phyloP scores from a whole-genome alignment of 495 filamentous ascomycete species.

The Hypomontagnella monticulosa region DNA sequence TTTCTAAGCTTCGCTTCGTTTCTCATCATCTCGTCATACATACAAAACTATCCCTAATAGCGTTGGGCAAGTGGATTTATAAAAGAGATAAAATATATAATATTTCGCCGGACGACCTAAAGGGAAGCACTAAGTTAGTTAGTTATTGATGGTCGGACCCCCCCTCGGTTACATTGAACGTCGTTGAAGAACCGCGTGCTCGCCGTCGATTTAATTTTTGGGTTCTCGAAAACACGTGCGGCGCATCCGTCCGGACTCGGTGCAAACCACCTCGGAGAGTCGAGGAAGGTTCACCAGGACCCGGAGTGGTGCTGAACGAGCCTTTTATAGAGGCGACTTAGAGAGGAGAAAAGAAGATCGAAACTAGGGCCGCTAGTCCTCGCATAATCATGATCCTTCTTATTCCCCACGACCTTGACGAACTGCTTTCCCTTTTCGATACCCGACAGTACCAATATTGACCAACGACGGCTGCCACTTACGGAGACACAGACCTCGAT shows the following conservation, averaged over 20 bases:
- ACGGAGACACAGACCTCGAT: slow-evolving; percentile 31
- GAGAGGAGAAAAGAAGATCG: slow-evolving; percentile 9
- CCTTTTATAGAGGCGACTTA: slow-evolving; percentile 25
- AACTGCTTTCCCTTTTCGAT: slow-evolving; percentile 49
- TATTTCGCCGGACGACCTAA: background rate
- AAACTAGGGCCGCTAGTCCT: slow-evolving; percentile 35
- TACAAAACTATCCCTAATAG: slow-evolving; percentile 8
- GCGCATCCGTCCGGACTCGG: slow-evolving; percentile 31
- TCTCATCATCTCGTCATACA: slow-evolving; percentile 8
- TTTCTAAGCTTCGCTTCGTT: background rate
- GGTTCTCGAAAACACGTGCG: slow-evolving; percentile 23
- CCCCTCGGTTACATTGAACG: slow-evolving; percentile 14
- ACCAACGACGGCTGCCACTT: slow-evolving; percentile 39
- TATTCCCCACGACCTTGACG: slow-evolving; percentile 44
- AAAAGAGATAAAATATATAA: background rate
- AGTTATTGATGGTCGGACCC: slow-evolving; percentile 15
- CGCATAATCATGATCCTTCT: slow-evolving; percentile 41
- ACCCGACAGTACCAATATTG: slow-evolving; percentile 36
- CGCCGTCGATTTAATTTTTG: slow-evolving; percentile 14
- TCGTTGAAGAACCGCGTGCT: slow-evolving; percentile 14
- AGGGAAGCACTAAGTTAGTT: background rate
- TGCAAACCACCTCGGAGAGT: slow-evolving; percentile 13
- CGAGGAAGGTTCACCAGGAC: background rate
- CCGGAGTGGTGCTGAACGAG: slow-evolving; percentile 8
- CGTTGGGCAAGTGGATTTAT: slow-evolving; percentile 12